A percentile compares a stretch with the other conserved stretches of the same genome.
Conservation (phyloP, 305 asterid species). For the Withania somnifera region DNA sequence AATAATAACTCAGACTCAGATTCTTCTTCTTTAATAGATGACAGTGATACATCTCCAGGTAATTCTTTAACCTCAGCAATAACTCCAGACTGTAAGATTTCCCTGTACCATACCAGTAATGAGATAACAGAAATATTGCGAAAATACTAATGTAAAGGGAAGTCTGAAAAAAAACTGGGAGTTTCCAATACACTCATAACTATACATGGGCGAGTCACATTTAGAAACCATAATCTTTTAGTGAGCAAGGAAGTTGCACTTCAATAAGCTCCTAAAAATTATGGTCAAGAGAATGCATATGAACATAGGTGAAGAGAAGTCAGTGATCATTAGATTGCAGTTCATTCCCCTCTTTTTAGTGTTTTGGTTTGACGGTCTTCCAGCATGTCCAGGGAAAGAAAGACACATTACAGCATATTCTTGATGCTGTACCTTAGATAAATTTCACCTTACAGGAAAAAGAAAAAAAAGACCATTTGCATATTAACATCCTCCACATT, state of each 20-base stretch:
- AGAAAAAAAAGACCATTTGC: background rate
- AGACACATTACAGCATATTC: too few relatives aligned
- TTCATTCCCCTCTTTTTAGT: background rate
- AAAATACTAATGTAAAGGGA: background rate
- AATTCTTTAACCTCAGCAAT: slow-evolving; percentile 22
- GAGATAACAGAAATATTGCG: background rate
- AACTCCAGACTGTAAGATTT: slow-evolving; percentile 56
- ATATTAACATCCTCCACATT: background rate
- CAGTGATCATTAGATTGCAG: background rate
- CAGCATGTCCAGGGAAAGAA: background rate
- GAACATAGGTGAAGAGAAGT: background rate
- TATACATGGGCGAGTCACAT: background rate
- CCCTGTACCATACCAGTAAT: slow-evolving; percentile 35
- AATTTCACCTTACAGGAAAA: too few relatives aligned
- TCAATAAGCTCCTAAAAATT: background rate
- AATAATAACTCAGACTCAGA: slow-evolving; percentile 57
- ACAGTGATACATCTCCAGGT: slow-evolving; percentile 32
- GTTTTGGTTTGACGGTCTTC: background rate
- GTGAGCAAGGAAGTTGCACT: background rate
- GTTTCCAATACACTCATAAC: background rate
- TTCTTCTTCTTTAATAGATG: slow-evolving; percentile 51
- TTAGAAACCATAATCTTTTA: background rate
- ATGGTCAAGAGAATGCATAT: background rate
- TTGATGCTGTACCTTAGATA: too few relatives aligned
- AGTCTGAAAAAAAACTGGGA: background rate